Evolutionary conservation across 148 eudicot species (phyloP).

Genomic region (Rheum nobile): DNA sequence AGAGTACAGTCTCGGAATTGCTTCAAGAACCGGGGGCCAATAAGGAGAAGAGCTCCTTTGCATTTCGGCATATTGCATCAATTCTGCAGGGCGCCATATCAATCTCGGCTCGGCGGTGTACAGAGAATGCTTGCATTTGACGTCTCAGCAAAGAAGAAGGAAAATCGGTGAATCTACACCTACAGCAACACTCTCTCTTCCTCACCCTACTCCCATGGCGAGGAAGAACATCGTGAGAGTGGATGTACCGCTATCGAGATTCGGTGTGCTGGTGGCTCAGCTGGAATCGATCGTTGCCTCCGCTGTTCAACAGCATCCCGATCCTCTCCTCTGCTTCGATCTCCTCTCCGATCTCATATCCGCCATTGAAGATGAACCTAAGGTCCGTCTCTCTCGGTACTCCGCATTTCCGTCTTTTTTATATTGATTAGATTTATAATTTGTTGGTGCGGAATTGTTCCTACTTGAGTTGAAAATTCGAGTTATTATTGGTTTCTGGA

Average conservation of each 20-base stretch:
- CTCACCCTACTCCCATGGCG: constrained; percentile 28
- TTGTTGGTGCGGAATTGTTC: not conserved
- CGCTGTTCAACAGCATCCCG: constrained; percentile 70
- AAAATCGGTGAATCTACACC: not conserved
- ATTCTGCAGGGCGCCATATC: not conserved
- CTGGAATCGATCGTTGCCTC: constrained; percentile 84
- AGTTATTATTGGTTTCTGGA: not conserved
- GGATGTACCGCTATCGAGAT: constrained; percentile 66
- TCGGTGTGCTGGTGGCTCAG: constrained; percentile 87
- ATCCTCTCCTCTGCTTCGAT: constrained; percentile 87
- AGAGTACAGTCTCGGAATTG: not conserved
- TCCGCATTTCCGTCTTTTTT: not conserved
- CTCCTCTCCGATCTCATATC: constrained; percentile 91
- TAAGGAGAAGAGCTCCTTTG: not conserved
- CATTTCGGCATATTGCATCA: not conserved
- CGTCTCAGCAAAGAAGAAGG: not conserved
- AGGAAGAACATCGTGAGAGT: constrained; percentile 41
- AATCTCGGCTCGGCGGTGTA: not conserved
- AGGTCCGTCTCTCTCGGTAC: constrained; percentile 25
- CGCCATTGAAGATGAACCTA: constrained; percentile 71
- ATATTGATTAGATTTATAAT: not conserved
- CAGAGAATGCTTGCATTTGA: not conserved
- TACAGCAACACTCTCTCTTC: not conserved
- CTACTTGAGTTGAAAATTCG: not conserved
- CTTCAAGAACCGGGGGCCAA: not conserved